Evolutionary conservation across 352 stramenopile species (phyloP).

Genomic region (Hyphochytrium catenoides): DNA sequence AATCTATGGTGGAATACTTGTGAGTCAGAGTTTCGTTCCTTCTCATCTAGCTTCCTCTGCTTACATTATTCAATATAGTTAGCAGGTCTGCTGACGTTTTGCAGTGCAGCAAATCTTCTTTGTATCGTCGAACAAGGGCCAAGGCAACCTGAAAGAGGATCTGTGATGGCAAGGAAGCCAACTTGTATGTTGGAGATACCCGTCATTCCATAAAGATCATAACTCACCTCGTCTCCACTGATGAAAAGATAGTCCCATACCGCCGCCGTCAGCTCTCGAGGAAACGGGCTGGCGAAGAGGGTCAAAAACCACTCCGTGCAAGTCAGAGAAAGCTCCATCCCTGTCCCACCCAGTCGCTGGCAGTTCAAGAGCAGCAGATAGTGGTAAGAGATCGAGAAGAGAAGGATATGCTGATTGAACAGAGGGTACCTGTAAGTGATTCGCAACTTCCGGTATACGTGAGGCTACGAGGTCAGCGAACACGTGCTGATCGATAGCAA

Average conservation of each 20-base stretch:
- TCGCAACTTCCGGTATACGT: conserved; percentile 30
- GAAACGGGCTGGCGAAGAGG: conserved; percentile 50
- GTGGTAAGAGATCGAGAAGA: background rate
- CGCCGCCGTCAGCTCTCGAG: conserved; percentile 30
- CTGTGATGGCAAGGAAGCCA: conserved; percentile 12
- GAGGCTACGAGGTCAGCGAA: conserved; percentile 53
- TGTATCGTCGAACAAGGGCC: conserved; percentile 37
- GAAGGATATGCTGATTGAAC: background rate
- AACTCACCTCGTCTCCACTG: conserved; percentile 35
- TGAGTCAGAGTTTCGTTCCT: too few species aligned
- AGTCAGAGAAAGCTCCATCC: conserved; percentile 51
- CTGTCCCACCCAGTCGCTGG: conserved; percentile 37
- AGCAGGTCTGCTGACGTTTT: conserved; percentile 47
- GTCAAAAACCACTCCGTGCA: conserved; percentile 68
- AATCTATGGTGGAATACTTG: too few species aligned
- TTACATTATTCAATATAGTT: conserved; percentile 50
- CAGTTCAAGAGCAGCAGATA: conserved; percentile 20
- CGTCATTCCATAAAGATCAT: background rate
- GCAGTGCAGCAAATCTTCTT: conserved; percentile 22
- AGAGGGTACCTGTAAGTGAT: conserved; percentile 6
- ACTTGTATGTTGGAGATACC: background rate
- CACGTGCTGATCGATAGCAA: conserved; percentile 62
- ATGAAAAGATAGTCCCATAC: conserved; percentile 64
- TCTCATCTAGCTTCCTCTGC: too few species aligned
- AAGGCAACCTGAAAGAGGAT: conserved; percentile 44